Base-by-base conservation (phyloP, 805 yeast species). In the Candida coleopterorum region DNA sequence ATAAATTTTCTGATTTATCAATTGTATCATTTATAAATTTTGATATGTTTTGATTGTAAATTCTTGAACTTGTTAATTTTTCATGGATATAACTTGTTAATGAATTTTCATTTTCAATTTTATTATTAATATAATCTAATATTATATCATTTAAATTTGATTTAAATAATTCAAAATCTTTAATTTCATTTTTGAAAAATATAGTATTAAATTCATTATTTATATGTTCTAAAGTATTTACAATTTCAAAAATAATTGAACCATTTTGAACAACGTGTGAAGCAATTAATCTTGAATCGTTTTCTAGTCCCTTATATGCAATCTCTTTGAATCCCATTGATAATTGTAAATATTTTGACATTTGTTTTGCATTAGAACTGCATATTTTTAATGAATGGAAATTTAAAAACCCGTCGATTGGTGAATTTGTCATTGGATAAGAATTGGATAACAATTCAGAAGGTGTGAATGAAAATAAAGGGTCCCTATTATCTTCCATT, bases 381-480 rank as follows among this genome's bases (percentile, higher is more conserved):
- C 79, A 81, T 68, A 82, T 75, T 10, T 82, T 80, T 3, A 84
- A 67, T 48, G 80, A 81, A 57, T 75, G 79, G 50, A 80, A 84
- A n/a, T 72, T 75, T 6, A 57, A 21, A 39, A 66, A 48, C 10
- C 60, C 68, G 48, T 62, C 68, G 14, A 29, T 31, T 3, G 58
- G 38, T 14, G 22, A 41, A 24, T 49, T 53, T 9, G 44, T 37
- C 11, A 18, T 48, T 3, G 25, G 40, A 23, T 45, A 45, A 4
- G 55, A 54, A 34, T 50, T 47, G 4, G 14, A 24, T 7, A 59
- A 32, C 12, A 58, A 40, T 18, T 57, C 61, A 8, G 39, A 43
- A 14, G 32, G 32, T 3, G 46, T 17, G 10, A 34, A 32, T 18
- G 44, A 38, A 9, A 37, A 25, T 8, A 53, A 20, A 7, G 58